phyloP scores from a whole-genome alignment of 83 land plant species.

The Picea abies region DNA sequence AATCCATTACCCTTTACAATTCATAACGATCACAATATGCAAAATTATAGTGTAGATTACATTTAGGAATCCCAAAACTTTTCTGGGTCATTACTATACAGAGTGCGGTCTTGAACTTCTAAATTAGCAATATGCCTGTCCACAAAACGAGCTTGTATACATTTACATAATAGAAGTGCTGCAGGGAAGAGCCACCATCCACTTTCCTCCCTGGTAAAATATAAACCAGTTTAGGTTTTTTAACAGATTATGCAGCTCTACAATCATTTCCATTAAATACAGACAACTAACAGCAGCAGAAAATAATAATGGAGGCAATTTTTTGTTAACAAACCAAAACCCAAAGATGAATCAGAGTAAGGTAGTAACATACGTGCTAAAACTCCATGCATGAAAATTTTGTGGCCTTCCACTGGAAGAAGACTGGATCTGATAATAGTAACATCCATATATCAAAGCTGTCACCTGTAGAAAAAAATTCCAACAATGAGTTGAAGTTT shows the following conservation, averaged over 20 bases:
- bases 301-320: background rate
- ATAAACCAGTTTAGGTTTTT: slow-evolving; percentile 10
- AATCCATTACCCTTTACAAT: background rate
- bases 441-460: slow-evolving; percentile 87
- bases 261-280: background rate
- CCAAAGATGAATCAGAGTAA: slow-evolving; percentile 1
- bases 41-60: background rate
- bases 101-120: slow-evolving; percentile 88
- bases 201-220: slow-evolving; percentile 74
- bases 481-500: slow-evolving; percentile 1
- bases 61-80: slow-evolving; percentile 91
- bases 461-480: slow-evolving; percentile 47
- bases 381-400: slow-evolving; percentile 62
- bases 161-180: slow-evolving; percentile 68
- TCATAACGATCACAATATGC: slow-evolving; percentile 1
- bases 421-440: slow-evolving; percentile 63
- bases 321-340: background rate
- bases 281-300: background rate
- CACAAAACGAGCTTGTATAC: slow-evolving; percentile 78
- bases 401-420: slow-evolving; percentile 32
- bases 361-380: slow-evolving; percentile 62
- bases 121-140: slow-evolving; percentile 93
- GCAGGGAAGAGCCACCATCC: slow-evolving; percentile 95
- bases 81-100: slow-evolving; percentile 76
- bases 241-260: background rate